These are phyloP conservation scores for Forsythia suspensa DNA, from an alignment of 257 asterid genomes.

Conservation along the genomic window DNA sequence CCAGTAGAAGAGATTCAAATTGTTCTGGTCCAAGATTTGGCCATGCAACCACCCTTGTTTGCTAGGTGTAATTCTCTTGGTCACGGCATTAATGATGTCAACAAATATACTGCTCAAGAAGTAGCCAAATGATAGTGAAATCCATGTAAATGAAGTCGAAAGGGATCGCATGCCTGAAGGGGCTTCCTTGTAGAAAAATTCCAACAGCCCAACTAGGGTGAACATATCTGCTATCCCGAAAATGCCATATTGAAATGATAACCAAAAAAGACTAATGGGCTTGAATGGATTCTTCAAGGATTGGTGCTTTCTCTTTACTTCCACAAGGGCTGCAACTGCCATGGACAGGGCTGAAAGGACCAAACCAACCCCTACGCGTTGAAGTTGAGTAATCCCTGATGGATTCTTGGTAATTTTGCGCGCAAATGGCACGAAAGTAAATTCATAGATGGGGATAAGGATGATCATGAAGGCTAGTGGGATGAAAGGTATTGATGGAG, in stretches of 20 bases:
- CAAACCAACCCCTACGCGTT: constrained; percentile 77
- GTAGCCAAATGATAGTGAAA: constrained; percentile 59
- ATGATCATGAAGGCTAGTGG: constrained; percentile 68
- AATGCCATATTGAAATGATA: constrained; percentile 59
- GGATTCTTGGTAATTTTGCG: constrained; percentile 61
- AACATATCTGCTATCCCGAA: constrained; percentile 81
- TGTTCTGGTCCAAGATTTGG: constrained; percentile 43
- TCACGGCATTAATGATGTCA: constrained; percentile 39
- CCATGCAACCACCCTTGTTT: constrained; percentile 61
- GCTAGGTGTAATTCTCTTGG: constrained; percentile 39
- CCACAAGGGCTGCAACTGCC: constrained; percentile 54
- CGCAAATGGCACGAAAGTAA: constrained; percentile 52
- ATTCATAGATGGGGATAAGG: constrained; percentile 64
- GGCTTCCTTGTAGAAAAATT: constrained; percentile 68
- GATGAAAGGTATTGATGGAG: constrained; percentile 65
- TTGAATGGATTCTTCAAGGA: constrained; percentile 24
- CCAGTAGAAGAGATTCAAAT: constrained; percentile 59
- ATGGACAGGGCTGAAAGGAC: constrained; percentile 66
- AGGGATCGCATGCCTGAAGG: constrained; percentile 71
- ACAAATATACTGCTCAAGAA: constrained; percentile 62
- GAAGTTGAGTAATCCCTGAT: constrained; percentile 68
- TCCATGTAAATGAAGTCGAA: constrained; percentile 64
- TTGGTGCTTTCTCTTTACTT: constrained; percentile 38
- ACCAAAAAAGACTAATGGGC: constrained; percentile 64
- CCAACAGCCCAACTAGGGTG: constrained; percentile 61